Evolutionary conservation across 2,329 filamentous ascomycete genomes (phyloP), one percentile per base, ranked within the genome.

Genomic region (Escovopsis sp.): DNA sequence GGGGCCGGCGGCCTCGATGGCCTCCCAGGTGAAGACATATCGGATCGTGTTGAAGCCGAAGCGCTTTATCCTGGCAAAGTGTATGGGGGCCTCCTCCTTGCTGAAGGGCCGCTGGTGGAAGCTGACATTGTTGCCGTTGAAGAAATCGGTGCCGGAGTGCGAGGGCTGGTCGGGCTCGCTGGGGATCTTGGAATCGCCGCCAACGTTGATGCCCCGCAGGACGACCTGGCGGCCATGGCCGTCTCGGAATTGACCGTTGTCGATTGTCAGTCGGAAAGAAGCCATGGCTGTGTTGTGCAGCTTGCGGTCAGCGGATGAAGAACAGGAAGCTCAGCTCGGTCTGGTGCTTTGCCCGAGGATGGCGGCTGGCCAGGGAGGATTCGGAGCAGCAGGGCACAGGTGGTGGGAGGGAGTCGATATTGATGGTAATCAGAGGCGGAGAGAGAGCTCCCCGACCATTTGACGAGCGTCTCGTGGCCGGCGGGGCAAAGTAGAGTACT

Each of bases 11-110:
- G 91, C 83, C 63, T 98, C 91, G 57, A 98, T 83, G n/a, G 91
- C 89, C 62, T 98, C 91, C 91, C 91, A 98, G 0, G 91, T 96
- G 58, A 96, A 98, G 51, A 98, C 70, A 61, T 98, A 98, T 56
- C 91, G 76, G 50, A 98, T 88, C 1, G 85, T 88, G 61, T 96
- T 98, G 70, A 94, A 98, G 12, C 91, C 91, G 69, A 81, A 94
- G 53, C 82, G 80, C 53, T 81, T 84, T 49, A 98, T 64, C 35
- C 88, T 75, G 11, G 84, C 74, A 60, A 98, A 95, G 59, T 98
- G 91, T 13, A 74, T 69, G 53, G 85, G 81, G 1, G 91, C 86
- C 50, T 95, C 85, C 39, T 84, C 76, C 38, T 84, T 71, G 4
- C 81, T 68, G 51, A 98, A 98, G 0, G 91, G 91, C 2, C 88